A percentile compares a stretch with the other conserved stretches of the same genome.
Evolutionary conservation across 495 filamentous ascomycete genomes (phyloP).

Genomic region (Neurospora cerealis): DNA sequence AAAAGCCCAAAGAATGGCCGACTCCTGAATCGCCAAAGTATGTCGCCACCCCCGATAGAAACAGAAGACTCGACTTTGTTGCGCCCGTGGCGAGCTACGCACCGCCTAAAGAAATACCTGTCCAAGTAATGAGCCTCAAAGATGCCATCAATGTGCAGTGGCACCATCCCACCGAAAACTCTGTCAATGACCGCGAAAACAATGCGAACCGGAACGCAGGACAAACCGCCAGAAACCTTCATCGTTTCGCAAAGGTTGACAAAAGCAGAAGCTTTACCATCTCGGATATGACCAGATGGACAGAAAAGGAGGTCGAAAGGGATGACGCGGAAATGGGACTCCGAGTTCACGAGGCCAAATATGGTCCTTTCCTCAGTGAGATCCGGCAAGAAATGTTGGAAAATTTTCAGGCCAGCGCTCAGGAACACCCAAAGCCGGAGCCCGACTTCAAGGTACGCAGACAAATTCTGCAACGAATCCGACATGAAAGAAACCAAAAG

Average conservation of each 20-base stretch:
- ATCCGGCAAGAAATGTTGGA: slow-evolving; percentile 7
- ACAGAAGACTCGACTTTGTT: slow-evolving; percentile 14
- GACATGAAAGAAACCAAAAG: background rate
- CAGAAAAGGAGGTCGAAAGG: slow-evolving; percentile 1
- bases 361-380: slow-evolving; percentile 7
- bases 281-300: background rate
- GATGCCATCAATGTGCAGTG: slow-evolving; percentile 1
- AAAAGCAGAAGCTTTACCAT: background rate
- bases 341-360: slow-evolving; percentile 4
- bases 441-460: background rate
- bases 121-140: slow-evolving; percentile 7
- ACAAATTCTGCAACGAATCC: background rate
- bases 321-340: slow-evolving; percentile 15
- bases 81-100: slow-evolving; percentile 15
- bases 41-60: slow-evolving; percentile 16
- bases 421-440: background rate
- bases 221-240: background rate
- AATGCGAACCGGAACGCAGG: background rate
- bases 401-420: background rate
- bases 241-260: background rate
- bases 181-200: background rate
- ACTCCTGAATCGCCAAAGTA: slow-evolving; percentile 10
- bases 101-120: slow-evolving; percentile 10
- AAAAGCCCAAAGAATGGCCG: slow-evolving; percentile 9
- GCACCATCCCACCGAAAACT: background rate